Evolutionary conservation across 805 yeast species (phyloP).

Genomic region (Metschnikowia orientalis): DNA sequence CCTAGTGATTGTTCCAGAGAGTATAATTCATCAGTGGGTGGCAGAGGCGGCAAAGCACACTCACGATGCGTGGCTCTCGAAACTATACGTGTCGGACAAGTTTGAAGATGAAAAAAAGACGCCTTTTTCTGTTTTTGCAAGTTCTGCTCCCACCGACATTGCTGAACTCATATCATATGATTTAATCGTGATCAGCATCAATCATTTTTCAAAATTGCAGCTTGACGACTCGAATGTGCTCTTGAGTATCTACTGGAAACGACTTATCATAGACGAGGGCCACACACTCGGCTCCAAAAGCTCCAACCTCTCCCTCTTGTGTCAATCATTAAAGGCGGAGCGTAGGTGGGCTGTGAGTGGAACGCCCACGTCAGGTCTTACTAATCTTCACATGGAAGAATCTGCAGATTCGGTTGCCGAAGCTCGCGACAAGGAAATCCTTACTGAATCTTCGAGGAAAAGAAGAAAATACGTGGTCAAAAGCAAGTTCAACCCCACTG

Average conservation of each 20-base stretch:
- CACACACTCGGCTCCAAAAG: conserved; percentile 55
- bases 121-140: conserved; percentile 15
- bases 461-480: conserved; percentile 42
- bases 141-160: conserved; percentile 22
- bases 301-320: conserved; percentile 47
- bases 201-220: conserved; percentile 36
- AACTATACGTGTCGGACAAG: conserved; percentile 29
- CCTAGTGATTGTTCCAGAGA: conserved; percentile 61
- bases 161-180: conserved; percentile 43
- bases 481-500: conserved; percentile 46
- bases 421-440: background rate
- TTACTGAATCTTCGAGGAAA: conserved; percentile 12
- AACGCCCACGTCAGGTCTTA: conserved; percentile 70
- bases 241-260: conserved; percentile 53
- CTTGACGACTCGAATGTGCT: conserved; percentile 30
- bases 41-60: conserved; percentile 56
- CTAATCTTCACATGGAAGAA: conserved; percentile 50
- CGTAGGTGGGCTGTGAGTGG: conserved; percentile 74
- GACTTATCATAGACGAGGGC: conserved; percentile 73
- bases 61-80: conserved; percentile 30
- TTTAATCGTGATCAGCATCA: conserved; percentile 46
- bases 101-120: background rate
- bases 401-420: conserved; percentile 7
- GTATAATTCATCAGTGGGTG: conserved; percentile 62
- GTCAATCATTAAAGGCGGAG: conserved; percentile 49